Percentiles rank a stretch among this genome's conserved stretches.
These are phyloP conservation scores for Sarcomyxa edulis DNA, from an alignment of 768 basidiomycete species.

Conservation along the genomic window DNA sequence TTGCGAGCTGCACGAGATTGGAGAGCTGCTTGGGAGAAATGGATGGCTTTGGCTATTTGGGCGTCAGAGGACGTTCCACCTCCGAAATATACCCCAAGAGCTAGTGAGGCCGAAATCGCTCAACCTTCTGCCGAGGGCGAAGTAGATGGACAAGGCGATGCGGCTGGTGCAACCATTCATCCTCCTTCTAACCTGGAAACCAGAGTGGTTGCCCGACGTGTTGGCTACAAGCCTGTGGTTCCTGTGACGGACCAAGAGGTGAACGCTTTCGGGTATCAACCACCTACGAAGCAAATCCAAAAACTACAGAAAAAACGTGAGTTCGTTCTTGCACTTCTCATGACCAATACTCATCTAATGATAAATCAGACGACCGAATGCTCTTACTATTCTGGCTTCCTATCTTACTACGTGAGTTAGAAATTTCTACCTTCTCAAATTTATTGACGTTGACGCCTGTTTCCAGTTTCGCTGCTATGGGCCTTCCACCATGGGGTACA, in stretches of 20 bases:
- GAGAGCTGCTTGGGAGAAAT: conserved; percentile 72
- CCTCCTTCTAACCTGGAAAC: conserved; percentile 24
- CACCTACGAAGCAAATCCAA: conserved; percentile 36
- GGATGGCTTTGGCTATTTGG: conserved; percentile 52
- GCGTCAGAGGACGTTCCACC: conserved; percentile 56
- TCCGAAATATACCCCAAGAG: conserved; percentile 69
- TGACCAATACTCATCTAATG: conserved; percentile 9
- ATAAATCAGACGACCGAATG: conserved; percentile 71
- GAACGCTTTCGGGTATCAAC: conserved; percentile 62
- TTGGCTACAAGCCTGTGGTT: conserved; percentile 40
- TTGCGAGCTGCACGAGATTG: conserved; percentile 56
- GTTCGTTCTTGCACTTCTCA: not conserved
- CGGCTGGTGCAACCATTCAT: conserved; percentile 16
- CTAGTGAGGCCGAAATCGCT: conserved; percentile 17
- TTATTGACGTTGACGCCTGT: not conserved
- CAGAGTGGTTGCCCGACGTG: conserved; percentile 21
- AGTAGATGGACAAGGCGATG: conserved; percentile 10
- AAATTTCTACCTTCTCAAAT: not conserved
- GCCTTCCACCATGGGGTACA: conserved; percentile 50
- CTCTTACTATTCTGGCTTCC: conserved; percentile 83
- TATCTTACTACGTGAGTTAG: conserved; percentile 66
- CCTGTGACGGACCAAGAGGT: conserved; percentile 63
- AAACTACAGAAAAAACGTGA: conserved; percentile 66
- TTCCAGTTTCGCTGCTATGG: conserved; percentile 63
- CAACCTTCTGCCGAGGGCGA: conserved; percentile 7